Evolutionary conservation across 148 eudicot genomes (phyloP).

Genomic region (Spergularia bocconei): DNA sequence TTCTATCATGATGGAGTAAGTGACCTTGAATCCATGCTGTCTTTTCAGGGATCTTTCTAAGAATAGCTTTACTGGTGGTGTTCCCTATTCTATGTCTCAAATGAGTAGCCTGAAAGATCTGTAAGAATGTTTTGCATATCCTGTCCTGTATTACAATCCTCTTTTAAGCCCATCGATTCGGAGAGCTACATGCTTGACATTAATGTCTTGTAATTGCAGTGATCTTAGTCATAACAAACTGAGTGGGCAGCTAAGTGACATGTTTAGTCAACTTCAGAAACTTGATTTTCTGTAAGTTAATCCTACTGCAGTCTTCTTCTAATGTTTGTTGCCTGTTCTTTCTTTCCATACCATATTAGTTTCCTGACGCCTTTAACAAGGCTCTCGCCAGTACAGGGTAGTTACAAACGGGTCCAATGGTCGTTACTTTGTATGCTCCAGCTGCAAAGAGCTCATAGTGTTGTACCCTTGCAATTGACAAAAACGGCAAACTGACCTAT

Average conservation of each 20-base stretch:
- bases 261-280: conserved; percentile 53
- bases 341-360: not conserved
- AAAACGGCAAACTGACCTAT: too few species aligned
- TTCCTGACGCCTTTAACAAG: too few species aligned
- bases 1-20: not conserved
- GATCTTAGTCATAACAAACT: conserved; percentile 54
- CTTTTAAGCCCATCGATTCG: not conserved
- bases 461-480: too few species aligned
- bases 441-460: too few species aligned
- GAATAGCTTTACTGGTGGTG: conserved; percentile 44
- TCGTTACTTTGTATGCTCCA: too few species aligned
- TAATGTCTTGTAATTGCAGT: conserved; percentile 33
- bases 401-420: too few species aligned
- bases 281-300: conserved; percentile 53
- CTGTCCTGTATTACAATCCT: conserved; percentile 4
- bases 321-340: not conserved
- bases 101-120: conserved; percentile 47
- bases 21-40: not conserved
- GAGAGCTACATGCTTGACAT: not conserved
- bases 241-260: conserved; percentile 53
- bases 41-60: conserved; percentile 55
- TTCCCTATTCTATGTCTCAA: conserved; percentile 63
- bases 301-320: not conserved
- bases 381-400: too few species aligned
- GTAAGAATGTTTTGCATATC: conserved; percentile 35